These are phyloP conservation scores for Diaporthe sp. DNA, from an alignment of 2,329 filamentous ascomycete genomes.

Conservation along the genomic window DNA sequence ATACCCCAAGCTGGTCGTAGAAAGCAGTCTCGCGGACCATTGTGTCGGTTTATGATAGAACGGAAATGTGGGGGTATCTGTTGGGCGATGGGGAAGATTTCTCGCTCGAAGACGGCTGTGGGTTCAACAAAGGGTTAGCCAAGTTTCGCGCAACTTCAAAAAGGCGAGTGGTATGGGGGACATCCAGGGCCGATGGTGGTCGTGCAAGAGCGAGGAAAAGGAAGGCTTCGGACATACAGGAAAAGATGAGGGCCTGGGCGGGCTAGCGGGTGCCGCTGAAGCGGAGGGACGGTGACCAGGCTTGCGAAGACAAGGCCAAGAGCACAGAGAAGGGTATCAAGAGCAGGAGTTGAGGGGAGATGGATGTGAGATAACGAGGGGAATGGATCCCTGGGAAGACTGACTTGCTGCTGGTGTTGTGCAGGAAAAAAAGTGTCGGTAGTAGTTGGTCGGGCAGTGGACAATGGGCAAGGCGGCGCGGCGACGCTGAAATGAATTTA, in stretches of 20 bases:
- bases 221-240: constrained; percentile 19
- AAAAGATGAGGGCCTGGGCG: constrained; percentile 26
- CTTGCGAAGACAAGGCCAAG: neutral
- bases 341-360: neutral
- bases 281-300: neutral
- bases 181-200: neutral
- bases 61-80: constrained; percentile 32
- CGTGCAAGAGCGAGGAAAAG: neutral
- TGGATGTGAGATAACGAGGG: neutral
- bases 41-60: constrained; percentile 49
- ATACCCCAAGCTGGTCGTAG: constrained; percentile 84
- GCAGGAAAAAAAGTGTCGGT: constrained; percentile 1
- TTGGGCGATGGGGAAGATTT: constrained; percentile 11
- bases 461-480: constrained; percentile 19
- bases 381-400: neutral
- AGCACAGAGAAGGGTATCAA: neutral
- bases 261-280: constrained; percentile 31
- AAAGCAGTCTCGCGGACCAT: constrained; percentile 87
- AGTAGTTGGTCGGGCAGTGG: neutral
- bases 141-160: neutral
- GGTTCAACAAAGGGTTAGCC: neutral
- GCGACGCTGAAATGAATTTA: constrained; percentile 33
- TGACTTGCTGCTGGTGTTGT: constrained; percentile 19
- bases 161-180: neutral
- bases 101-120: constrained; percentile 1